These are phyloP conservation scores for Rhododendron griersonianum DNA, from an alignment of 148 eudicot genomes.

Conservation along the genomic window DNA sequence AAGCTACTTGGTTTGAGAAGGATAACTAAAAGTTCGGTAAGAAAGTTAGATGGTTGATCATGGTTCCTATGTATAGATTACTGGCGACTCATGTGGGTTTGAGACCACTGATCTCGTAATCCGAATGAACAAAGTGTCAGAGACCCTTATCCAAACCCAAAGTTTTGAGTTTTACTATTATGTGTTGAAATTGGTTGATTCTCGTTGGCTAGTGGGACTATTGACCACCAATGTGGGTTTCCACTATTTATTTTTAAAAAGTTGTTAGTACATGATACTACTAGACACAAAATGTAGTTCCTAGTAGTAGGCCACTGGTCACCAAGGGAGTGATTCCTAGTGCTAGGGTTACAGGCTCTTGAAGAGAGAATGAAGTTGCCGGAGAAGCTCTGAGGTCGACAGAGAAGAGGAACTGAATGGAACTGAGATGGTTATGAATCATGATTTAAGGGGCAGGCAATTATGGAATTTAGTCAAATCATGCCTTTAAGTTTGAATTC, in stretches of 20 bases:
- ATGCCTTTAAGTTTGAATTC: neutral
- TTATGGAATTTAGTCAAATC: neutral
- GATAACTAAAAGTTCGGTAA: neutral
- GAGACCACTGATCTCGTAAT: neutral
- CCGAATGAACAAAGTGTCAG: neutral
- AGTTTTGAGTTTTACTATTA: neutral
- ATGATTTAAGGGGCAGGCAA: neutral
- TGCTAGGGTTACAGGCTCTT: neutral
- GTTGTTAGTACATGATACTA: neutral
- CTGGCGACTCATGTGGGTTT: neutral
- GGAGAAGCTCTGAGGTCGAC: no score
- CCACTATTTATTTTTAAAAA: neutral
- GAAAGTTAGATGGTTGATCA: neutral
- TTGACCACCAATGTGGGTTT: neutral
- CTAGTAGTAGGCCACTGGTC: neutral
- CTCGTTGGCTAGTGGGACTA: neutral
- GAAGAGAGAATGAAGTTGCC: no score
- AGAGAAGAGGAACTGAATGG: no score
- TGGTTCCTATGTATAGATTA: neutral
- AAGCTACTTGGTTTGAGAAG: neutral
- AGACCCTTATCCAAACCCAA: neutral
- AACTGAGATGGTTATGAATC: neutral
- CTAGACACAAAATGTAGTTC: neutral
- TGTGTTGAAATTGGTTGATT: neutral
- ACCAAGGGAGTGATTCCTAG: neutral